A percentile compares a stretch with the other conserved stretches of the same genome.
These are phyloP conservation scores for Pisolithus tinctorius DNA, from an alignment of 768 basidiomycete species.

Conservation along the genomic window DNA sequence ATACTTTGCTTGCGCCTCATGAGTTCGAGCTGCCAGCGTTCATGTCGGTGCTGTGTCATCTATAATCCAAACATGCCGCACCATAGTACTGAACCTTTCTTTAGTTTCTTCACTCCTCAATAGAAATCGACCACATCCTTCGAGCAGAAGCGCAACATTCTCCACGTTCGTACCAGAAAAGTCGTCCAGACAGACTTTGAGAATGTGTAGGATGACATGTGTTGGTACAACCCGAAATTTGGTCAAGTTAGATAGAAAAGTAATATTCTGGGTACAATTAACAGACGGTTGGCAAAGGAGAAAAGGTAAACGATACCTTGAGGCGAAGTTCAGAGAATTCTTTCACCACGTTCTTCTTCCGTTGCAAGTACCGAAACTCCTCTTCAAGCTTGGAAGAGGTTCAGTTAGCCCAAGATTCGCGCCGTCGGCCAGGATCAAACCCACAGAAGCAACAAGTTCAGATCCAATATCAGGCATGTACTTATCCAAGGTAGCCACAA, in stretches of 20 bases:
- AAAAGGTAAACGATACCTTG: conserved; percentile 47
- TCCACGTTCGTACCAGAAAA: conserved; percentile 91
- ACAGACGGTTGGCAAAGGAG: background rate
- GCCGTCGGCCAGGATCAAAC: conserved; percentile 22
- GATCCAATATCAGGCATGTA: conserved; percentile 93
- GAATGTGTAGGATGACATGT: conserved; percentile 89
- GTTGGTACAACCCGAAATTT: conserved; percentile 90
- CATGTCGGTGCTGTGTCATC: background rate
- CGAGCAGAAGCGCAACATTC: conserved; percentile 83
- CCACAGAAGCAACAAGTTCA: conserved; percentile 74
- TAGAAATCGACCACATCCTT: conserved; percentile 90
- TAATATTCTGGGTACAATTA: conserved; percentile 57
- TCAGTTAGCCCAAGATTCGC: conserved; percentile 1
- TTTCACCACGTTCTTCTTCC: conserved; percentile 88
- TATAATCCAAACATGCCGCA: conserved; percentile 22
- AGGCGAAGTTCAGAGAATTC: conserved; percentile 81
- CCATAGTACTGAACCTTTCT: conserved; percentile 86
- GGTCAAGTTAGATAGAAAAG: conserved; percentile 86
- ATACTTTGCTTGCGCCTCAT: conserved; percentile 93
- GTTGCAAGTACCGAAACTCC: conserved; percentile 91
- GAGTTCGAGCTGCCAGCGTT: conserved; percentile 65
- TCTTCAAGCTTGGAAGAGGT: conserved; percentile 70
- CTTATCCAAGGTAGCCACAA: conserved; percentile 80
- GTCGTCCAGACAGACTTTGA: conserved; percentile 96
- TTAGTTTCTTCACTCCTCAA: conserved; percentile 83